phyloP scores from a whole-genome alignment of 176 grass and related monocot species.

The Oryza nivara region DNA sequence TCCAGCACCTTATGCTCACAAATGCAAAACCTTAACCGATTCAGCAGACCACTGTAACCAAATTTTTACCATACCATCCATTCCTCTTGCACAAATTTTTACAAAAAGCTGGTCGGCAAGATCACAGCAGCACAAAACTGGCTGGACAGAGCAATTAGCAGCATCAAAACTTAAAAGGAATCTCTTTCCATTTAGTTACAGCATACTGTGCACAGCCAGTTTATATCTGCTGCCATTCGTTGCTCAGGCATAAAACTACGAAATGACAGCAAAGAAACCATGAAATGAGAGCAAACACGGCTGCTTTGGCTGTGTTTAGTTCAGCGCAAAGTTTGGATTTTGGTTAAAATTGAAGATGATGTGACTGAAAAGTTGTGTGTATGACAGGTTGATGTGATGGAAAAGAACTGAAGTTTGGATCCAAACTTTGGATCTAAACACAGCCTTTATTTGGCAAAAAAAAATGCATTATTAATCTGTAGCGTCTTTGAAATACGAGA shows the following conservation, averaged over 20 bases:
- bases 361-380: no score
- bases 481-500: background rate
- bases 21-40: background rate
- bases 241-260: background rate
- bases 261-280: background rate
- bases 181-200: background rate
- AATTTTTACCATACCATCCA: background rate
- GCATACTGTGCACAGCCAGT: background rate
- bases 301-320: background rate
- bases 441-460: background rate
- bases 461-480: background rate
- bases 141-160: background rate
- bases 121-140: background rate
- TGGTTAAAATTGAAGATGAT: no score
- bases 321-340: no score
- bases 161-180: background rate
- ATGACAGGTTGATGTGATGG: no score
- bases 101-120: background rate
- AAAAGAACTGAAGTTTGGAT: no score
- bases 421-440: no score
- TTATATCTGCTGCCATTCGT: background rate
- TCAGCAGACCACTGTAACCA: background rate
- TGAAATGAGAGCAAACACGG: background rate
- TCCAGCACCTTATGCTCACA: no score
- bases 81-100: background rate